Base-by-base conservation (phyloP, 1,284 basidiomycete genomes). In the Pascua guehoae region DNA sequence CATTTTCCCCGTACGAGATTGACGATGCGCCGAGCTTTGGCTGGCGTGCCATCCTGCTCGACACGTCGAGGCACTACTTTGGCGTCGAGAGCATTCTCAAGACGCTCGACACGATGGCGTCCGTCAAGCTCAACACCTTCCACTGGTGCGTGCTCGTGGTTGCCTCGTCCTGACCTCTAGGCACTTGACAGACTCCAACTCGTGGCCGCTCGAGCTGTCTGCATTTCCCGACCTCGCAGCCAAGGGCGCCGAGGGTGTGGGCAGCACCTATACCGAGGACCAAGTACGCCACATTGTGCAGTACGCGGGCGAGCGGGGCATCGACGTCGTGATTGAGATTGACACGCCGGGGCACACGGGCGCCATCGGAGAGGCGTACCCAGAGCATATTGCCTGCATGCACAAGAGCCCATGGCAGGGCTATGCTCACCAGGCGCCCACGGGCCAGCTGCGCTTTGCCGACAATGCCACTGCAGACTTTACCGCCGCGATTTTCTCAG, bases 21-120 rank as follows among this genome's bases (percentile, higher is more conserved):
- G n/a, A 59, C 1, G 80, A 81, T 61, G 57, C 62, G 17, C 78
- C 80, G 0, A 73, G 74, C 0, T 80, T 79, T 56, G 69, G 75
- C 65, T 69, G 70, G 71, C 53, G 92, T 24, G 90, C 89, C 2
- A 80, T 95, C 51, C 83, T 88, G 79, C 81, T 96, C 11, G 92
- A 96, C 66, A 94, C 88, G 0, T 75, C 86, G 15, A 40, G 57
- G 11, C 52, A 58, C 45, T 58, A 42, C 45, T 50, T 51, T 16
- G 15, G 37, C 42, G 39, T 32, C 2, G 38, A 36, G 1, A 15
- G 12, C 14, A 47, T 57, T 18, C 7, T n/a, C 32, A 37, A 65
- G 63, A 88, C 86, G 8, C 73, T 96, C 16, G 87, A 92, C 63
- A 85, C 88, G 1, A 92, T 93, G 90, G 86, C 86, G 7, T 32